A percentile compares a stretch with the other conserved stretches of the same genome.
These are phyloP conservation scores for Cercophora newfieldiana DNA, from an alignment of 495 filamentous ascomycete genomes.

Conservation along the genomic window DNA sequence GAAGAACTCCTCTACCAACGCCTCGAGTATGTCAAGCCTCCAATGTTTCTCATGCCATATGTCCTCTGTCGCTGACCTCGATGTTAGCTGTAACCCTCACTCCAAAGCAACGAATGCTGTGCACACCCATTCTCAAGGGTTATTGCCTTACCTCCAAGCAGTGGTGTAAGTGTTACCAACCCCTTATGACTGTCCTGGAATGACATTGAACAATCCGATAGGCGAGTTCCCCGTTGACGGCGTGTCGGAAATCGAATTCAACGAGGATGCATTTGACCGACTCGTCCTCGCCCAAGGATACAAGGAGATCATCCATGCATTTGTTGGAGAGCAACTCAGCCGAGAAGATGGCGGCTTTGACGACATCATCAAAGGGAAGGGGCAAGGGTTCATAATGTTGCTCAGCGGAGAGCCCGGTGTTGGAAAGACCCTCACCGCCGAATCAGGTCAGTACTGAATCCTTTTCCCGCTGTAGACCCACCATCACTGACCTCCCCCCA, in stretches of 20 bases:
- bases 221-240: not conserved
- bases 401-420: constrained; percentile 41
- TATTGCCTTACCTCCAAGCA: not conserved
- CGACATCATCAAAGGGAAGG: constrained; percentile 40
- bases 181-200: not conserved
- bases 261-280: not conserved
- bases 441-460: constrained; percentile 33
- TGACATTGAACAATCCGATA: not conserved
- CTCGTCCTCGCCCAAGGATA: not conserved
- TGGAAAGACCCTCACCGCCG: constrained; percentile 41
- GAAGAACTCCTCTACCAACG: not conserved
- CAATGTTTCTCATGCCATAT: too few species aligned
- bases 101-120: not conserved
- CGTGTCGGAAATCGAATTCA: not conserved
- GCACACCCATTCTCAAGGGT: not conserved
- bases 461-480: not conserved
- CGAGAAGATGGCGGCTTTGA: constrained; percentile 21
- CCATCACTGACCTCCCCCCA: not conserved
- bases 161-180: not conserved
- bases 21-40: not conserved
- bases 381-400: constrained; percentile 41
- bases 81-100: not conserved
- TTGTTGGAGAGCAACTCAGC: not conserved
- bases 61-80: not conserved
- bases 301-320: not conserved